Evolutionary conservation across 2,329 filamentous ascomycete genomes (phyloP), one percentile per base, ranked within the genome.

Genomic region (Diaporthe batatas): DNA sequence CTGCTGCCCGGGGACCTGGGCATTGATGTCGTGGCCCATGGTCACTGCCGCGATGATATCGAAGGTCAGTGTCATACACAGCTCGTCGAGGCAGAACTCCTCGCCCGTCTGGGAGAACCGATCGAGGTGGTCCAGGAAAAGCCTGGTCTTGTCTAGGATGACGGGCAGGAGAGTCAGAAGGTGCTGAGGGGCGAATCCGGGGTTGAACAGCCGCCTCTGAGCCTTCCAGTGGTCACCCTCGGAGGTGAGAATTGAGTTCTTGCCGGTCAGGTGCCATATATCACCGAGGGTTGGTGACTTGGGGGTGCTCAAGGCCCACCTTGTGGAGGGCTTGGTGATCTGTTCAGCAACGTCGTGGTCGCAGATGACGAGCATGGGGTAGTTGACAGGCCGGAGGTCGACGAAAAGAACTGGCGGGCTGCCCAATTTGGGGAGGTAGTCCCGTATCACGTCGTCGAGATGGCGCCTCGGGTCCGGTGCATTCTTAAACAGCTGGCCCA

Each of bases 301-400:
- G 4, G 79, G 78, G 0, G 75, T 72, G 62, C 80, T 81, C 73
- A 79, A 81, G 0, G 79, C 79, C 53, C 78, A 81, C 32, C 65
- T 49, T 65, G 80, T 79, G 0, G 81, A 79, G 4, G 79, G 69
- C n/a, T 76, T 78, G 0, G 82, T 78, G 23, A 83, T 72, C 65
- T 84, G 82, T 74, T 85, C 83, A 14, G 83, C 82, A 10, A 83
- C 72, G 4, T 80, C 78, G 47, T 83, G 79, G 71, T 73, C 79
- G 18, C 73, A 71, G 11, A 85, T 68, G 25, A 83, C 29, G 12
- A 80, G 73, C 74, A 84, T 77, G 14, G 82, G 79, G 12, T 73
- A 77, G 21, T 69, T 75, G n/a, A 81, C 54, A 2, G 83, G 83
- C 16, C 83, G 78, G 6, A 82, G 72, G 55, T 84, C 83, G 16